Conservation (phyloP, 2,329 filamentous ascomycete genomes). For the Trichophyton equinum region DNA sequence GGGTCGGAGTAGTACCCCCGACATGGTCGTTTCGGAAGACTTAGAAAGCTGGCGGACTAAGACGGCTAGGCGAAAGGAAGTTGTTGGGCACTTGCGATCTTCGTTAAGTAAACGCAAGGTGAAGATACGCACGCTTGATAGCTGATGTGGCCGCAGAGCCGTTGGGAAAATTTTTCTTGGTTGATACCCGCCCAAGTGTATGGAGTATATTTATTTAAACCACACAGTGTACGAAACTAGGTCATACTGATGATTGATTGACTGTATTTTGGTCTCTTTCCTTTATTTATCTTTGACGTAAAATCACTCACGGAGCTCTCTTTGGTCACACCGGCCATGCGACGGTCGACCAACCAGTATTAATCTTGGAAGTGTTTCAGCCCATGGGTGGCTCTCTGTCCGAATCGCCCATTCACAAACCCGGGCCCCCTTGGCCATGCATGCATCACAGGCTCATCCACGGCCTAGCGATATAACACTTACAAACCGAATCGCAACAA, state of each 20-base stretch:
- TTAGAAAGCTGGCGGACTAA: constrained; percentile 26
- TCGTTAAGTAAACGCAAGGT: constrained; percentile 25
- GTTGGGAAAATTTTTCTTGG: not conserved
- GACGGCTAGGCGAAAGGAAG: constrained; percentile 23
- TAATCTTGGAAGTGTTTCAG: too few species aligned
- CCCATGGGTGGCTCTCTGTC: not conserved
- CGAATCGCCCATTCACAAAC: not conserved
- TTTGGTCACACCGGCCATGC: not conserved
- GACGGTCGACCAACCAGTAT: too few species aligned
- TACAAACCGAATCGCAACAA: not conserved
- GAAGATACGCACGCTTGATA: constrained; percentile 25
- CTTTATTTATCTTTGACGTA: not conserved
- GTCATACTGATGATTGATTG: not conserved
- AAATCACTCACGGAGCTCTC: not conserved
- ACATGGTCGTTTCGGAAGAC: constrained; percentile 19
- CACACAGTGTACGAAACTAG: not conserved
- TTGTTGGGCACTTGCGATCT: constrained; percentile 26
- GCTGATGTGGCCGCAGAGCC: constrained; percentile 16
- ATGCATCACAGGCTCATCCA: not conserved
- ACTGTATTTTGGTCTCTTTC: not conserved
- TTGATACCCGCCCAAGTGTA: not conserved
- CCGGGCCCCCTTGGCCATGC: not conserved
- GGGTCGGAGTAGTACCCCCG: constrained; percentile 24
- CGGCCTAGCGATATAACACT: not conserved
- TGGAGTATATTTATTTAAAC: not conserved